Conservation (phyloP, 768 basidiomycete genomes). For the Boletus rubescentipes region DNA sequence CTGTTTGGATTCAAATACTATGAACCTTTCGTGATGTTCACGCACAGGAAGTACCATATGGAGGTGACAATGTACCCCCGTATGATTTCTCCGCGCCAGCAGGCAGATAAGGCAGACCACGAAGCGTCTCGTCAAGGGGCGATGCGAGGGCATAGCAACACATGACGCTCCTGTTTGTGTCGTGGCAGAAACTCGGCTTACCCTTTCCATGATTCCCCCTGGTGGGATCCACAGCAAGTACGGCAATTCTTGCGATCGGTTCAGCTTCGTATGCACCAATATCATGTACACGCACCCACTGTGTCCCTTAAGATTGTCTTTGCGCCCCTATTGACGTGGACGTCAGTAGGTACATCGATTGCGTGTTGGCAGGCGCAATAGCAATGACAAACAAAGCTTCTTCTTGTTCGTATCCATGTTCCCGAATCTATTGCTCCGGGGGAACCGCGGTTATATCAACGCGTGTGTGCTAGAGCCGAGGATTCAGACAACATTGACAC, state of each 20-base stretch:
- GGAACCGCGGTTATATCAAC: background rate
- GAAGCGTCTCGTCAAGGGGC: background rate
- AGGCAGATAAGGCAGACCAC: background rate
- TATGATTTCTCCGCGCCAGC: background rate
- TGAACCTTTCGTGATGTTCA: background rate
- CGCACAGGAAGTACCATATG: conserved; percentile 13
- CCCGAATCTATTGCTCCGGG: background rate
- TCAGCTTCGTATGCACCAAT: background rate
- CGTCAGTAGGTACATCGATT: background rate
- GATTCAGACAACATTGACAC: background rate
- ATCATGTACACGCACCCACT: background rate
- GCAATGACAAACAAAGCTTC: background rate
- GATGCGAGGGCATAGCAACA: background rate
- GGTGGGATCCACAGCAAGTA: background rate
- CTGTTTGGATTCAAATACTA: background rate
- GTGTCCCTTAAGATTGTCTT: background rate
- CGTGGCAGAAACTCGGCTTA: background rate
- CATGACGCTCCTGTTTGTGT: background rate
- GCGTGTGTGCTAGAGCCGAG: background rate
- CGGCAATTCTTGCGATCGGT: no score
- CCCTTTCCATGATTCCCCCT: background rate
- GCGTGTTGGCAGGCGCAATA: background rate
- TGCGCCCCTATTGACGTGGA: background rate
- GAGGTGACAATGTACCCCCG: background rate
- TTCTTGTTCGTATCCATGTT: background rate